Evolutionary conservation across 176 grass and related monocot genomes (phyloP).

Genomic region (Sorghum bicolor): DNA sequence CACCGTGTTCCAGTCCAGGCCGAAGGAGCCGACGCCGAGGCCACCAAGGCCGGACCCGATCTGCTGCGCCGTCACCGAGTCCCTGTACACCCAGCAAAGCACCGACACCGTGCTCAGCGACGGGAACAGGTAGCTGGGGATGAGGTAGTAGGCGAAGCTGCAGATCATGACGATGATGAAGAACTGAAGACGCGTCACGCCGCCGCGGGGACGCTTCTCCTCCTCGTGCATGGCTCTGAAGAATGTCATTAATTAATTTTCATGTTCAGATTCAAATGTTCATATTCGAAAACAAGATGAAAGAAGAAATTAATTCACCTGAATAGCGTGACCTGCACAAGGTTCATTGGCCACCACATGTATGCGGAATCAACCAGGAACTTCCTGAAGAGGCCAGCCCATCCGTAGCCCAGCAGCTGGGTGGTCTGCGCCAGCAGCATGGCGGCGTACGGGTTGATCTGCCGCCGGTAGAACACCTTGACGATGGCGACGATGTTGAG

Average conservation of each 20-base stretch:
- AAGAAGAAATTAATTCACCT: background rate
- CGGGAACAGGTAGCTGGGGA: conserved; percentile 72
- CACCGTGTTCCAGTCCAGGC: conserved; percentile 61
- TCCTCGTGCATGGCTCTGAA: conserved; percentile 67
- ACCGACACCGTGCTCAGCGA: conserved; percentile 51
- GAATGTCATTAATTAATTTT: too few species aligned
- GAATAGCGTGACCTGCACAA: conserved; percentile 74
- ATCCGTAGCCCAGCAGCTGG: conserved; percentile 75
- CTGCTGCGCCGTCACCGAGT: conserved; percentile 62
- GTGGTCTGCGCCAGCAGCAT: conserved; percentile 44
- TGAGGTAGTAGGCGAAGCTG: conserved; percentile 65
- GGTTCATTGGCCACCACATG: conserved; percentile 85
- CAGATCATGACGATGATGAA: conserved; percentile 47
- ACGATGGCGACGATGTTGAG: conserved; percentile 77
- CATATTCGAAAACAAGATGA: too few species aligned
- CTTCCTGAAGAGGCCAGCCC: conserved; percentile 74
- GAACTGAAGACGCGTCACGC: conserved; percentile 60
- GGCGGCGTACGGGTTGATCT: conserved; percentile 56
- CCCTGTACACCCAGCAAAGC: conserved; percentile 49
- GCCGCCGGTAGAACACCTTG: conserved; percentile 72
- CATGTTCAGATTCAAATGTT: too few species aligned
- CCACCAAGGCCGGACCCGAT: conserved; percentile 54
- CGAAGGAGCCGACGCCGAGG: conserved; percentile 64
- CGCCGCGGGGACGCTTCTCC: conserved; percentile 53
- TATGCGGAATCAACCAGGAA: conserved; percentile 73